Conservation (phyloP, 78 protist species). For the Dictyostelium firmibasis region DNA sequence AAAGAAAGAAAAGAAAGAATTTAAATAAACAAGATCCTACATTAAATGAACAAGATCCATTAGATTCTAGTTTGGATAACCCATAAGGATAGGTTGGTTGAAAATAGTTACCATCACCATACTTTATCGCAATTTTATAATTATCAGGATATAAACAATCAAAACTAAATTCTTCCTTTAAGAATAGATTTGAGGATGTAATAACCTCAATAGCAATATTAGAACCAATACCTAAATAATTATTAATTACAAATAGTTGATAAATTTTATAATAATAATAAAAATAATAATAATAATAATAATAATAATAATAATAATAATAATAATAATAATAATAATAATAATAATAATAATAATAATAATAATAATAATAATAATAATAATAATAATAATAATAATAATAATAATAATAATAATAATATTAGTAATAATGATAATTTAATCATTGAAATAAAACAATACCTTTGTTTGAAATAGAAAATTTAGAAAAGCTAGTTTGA, state of each 20-base stretch:
- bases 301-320: no score
- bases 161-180: not conserved
- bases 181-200: not conserved
- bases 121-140: not conserved
- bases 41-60: not conserved
- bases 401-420: not conserved
- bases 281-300: not conserved
- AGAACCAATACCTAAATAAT: not conserved
- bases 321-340: not conserved
- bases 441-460: no score
- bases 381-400: not conserved
- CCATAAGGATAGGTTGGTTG: not conserved
- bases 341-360: no score
- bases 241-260: no score
- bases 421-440: no score
- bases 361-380: not conserved
- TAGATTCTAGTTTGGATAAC: not conserved
- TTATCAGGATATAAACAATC: not conserved
- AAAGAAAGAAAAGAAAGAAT: not conserved
- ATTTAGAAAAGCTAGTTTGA: not conserved
- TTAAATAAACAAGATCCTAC: not conserved
- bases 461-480: not conserved
- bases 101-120: not conserved
- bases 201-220: not conserved
- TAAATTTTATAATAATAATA: not conserved